These are phyloP conservation scores for Colletotrichum sp. DNA, from an alignment of 2,329 filamentous ascomycete genomes.

Conservation along the genomic window DNA sequence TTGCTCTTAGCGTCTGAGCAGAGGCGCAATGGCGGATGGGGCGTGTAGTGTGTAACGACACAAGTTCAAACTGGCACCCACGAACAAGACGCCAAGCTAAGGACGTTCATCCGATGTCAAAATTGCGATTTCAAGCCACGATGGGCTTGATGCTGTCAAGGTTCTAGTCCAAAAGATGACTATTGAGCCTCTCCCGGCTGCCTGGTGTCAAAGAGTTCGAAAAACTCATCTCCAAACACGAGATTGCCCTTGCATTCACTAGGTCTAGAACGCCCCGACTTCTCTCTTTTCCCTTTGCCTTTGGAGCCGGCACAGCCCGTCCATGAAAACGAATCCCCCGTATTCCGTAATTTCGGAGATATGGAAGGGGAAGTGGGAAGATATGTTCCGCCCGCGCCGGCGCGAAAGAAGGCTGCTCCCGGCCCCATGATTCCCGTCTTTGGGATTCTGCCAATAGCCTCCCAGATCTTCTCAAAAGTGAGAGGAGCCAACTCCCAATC, in stretches of 20 bases:
- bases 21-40: background rate
- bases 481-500: background rate
- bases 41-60: background rate
- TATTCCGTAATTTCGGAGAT: background rate
- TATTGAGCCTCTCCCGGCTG: constrained; percentile 1
- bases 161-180: background rate
- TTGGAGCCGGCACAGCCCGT: background rate
- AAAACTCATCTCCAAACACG: background rate
- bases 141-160: background rate
- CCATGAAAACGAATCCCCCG: background rate
- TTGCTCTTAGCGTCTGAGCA: background rate
- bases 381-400: background rate
- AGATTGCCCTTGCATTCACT: background rate
- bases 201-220: background rate
- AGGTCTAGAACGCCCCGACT: background rate
- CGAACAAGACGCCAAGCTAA: background rate
- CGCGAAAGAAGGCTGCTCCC: background rate
- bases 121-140: background rate
- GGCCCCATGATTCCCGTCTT: background rate
- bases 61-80: background rate
- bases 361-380: background rate
- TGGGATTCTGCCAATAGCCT: background rate
- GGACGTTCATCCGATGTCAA: background rate
- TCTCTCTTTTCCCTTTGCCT: background rate
- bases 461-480: background rate